Evolutionary conservation across 768 basidiomycete genomes (phyloP), one percentile per base, ranked within the genome.

Genomic region (Termitomyces heimii): DNA sequence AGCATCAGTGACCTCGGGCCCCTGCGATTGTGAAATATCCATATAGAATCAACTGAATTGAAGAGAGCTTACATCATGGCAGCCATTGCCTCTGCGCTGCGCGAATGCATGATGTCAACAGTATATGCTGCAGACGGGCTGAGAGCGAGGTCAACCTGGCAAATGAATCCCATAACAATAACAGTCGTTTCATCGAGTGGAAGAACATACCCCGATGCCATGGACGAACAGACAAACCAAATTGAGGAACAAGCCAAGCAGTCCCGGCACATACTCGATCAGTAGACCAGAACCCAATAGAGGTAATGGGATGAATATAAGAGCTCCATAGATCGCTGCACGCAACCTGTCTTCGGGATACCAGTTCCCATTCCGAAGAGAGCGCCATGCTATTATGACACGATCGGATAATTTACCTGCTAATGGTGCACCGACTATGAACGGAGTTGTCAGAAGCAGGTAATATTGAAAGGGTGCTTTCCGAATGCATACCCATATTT

Each of bases 291-390:
- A 75, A 0, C 70, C 50, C 0, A 82, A 64, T 2, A 84, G 66
- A 1, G 85, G 80, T 0, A 84, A 26, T 0, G 87, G 89, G 4
- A 79, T 71, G 29, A 87, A 69, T 18, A 81, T 32, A 0, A 75
- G 68, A 4, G 75, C 75, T 9, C 82, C 80, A 6, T 74, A 61
- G 34, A 82, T 65, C 2, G 79, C 71, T 2, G 76, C 84, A 1
- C 82, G 76, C 26, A 89, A 74, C 5, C 87, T 80, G 60, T 87
- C 88, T 66, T 90, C 86, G 0, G 86, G 86, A 43, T 81, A 78
- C 84, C 83, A 87, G 2, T 72, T 62, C 0, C 85, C 85, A 0
- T 75, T 75, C 24, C 85, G 78, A 5, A 70, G 65, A 46, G 73
- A 68, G 16, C 77, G 77, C 70, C 80, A 84, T 40, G 63, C 65